Conservation (phyloP, 345 rosid genomes). For the Arabidopsis thaliana region DNA sequence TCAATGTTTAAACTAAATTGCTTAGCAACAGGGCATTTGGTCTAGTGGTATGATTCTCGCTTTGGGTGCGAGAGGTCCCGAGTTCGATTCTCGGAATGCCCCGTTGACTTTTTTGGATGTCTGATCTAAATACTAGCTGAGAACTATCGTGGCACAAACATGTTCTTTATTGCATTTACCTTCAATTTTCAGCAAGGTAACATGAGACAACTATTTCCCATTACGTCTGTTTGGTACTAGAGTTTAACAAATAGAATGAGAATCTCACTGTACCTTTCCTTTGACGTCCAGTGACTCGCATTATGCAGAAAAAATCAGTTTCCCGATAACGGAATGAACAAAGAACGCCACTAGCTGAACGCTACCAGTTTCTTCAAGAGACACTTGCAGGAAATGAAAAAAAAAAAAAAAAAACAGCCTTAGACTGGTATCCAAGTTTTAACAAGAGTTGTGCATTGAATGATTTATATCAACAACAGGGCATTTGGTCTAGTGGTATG, state of each 20-base stretch:
- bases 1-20: neutral
- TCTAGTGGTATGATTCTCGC: constrained; percentile 91
- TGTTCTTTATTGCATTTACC: neutral
- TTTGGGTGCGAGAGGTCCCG: constrained; percentile 88
- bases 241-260: neutral
- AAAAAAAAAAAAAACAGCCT: neutral
- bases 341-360: neutral
- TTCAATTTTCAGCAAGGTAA: neutral
- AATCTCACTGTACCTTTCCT: neutral
- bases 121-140: too few species aligned
- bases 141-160: neutral
- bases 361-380: neutral
- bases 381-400: neutral
- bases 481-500: constrained; percentile 90
- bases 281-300: neutral
- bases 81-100: constrained; percentile 79
- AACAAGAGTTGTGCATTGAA: neutral
- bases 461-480: constrained; percentile 29
- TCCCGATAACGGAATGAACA: neutral
- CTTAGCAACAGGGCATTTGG: constrained; percentile 57
- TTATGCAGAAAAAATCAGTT: neutral
- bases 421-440: neutral
- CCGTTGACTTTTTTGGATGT: constrained; percentile 38
- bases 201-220: too few species aligned
- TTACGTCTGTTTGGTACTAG: neutral